A percentile compares a stretch with the other conserved stretches of the same genome.
Conservation (phyloP, 148 eudicot species). For the Rhododendron ovatum region DNA sequence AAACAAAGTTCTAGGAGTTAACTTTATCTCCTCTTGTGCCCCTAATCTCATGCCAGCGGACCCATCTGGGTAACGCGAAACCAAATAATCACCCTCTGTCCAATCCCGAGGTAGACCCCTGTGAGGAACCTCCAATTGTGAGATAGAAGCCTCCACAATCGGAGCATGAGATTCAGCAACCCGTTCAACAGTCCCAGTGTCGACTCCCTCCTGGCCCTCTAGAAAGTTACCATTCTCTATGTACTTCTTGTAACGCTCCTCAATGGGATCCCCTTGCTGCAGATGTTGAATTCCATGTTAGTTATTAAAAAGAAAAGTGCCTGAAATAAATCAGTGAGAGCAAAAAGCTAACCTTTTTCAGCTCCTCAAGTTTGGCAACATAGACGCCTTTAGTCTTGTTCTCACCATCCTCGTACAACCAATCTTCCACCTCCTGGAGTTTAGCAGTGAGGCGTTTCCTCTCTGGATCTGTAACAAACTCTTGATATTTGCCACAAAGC, state of each 20-base stretch:
- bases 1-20: neutral
- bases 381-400: conserved; percentile 93
- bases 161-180: neutral
- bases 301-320: neutral
- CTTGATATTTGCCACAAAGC: conserved; percentile 67
- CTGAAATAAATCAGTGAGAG: neutral
- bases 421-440: conserved; percentile 72
- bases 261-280: conserved; percentile 93
- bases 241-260: conserved; percentile 75
- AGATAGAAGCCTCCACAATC: neutral
- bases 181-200: neutral
- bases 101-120: neutral
- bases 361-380: conserved; percentile 87
- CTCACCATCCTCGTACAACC: conserved; percentile 86
- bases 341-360: conserved; percentile 57
- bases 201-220: neutral
- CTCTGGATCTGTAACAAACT: conserved; percentile 53
- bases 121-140: neutral
- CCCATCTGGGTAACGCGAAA: neutral
- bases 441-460: conserved; percentile 50
- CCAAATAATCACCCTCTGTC: neutral
- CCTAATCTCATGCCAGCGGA: neutral
- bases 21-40: neutral
- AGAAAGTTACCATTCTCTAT: neutral
- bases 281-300: neutral